These are phyloP conservation scores for Hanseniaspora jakobsenii DNA, from an alignment of 805 yeast genomes.

Conservation along the genomic window DNA sequence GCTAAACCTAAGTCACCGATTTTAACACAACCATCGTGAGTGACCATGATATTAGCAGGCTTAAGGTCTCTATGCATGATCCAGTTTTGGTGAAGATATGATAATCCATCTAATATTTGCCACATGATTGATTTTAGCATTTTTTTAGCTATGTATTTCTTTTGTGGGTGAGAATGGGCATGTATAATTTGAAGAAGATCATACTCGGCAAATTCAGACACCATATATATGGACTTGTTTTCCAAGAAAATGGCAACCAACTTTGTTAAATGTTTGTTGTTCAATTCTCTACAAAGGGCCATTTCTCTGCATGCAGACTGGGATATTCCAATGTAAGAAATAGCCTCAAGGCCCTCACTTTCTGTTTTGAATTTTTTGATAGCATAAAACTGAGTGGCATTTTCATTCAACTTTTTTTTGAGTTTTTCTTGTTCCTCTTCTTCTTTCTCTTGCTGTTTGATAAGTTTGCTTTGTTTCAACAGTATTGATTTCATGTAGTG, in stretches of 20 bases:
- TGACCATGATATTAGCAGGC: constrained; percentile 96
- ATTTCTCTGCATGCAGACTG: constrained; percentile 94
- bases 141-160: constrained; percentile 61
- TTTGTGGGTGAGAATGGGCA: constrained; percentile 82
- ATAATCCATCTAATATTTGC: constrained; percentile 87
- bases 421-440: neutral
- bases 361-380: constrained; percentile 94
- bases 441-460: neutral
- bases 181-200: constrained; percentile 90
- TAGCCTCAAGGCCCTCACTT: constrained; percentile 68
- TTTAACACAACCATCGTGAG: constrained; percentile 78
- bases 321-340: constrained; percentile 87
- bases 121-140: constrained; percentile 76
- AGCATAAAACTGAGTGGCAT: constrained; percentile 42
- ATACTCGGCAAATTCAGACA: constrained; percentile 92
- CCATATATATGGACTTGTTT: constrained; percentile 82
- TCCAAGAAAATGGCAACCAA: constrained; percentile 77
- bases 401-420: neutral
- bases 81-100: constrained; percentile 91
- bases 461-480: neutral
- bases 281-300: constrained; percentile 82
- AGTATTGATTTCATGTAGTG: neutral
- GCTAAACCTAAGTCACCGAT: constrained; percentile 93
- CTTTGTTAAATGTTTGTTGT: constrained; percentile 65
- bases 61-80: constrained; percentile 87